A percentile compares a stretch with the other conserved stretches of the same genome.
Evolutionary conservation across 805 yeast species (phyloP).

Genomic region (Dipodascopsis tothii): DNA sequence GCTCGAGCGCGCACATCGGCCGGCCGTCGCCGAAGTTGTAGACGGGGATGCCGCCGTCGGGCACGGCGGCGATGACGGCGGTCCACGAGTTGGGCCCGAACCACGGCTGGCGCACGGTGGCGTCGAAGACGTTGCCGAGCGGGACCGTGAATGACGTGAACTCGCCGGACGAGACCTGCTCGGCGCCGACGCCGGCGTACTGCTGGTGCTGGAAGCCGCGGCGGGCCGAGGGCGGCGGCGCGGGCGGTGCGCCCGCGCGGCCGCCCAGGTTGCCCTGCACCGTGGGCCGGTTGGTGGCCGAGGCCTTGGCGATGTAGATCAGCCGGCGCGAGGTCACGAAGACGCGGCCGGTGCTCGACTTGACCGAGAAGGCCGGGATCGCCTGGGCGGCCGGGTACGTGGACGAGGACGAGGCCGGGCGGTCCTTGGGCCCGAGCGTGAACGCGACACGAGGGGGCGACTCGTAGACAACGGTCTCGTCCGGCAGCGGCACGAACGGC

Average conservation of each 20-base stretch:
- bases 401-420: constrained; percentile 2
- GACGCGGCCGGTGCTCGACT: constrained; percentile 9
- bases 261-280: no score
- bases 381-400: constrained; percentile 1
- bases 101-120: constrained; percentile 26
- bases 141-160: constrained; percentile 24
- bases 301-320: constrained; percentile 8
- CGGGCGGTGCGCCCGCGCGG: no score
- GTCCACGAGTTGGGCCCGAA: constrained; percentile 26
- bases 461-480: constrained; percentile 11
- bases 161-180: no score
- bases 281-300: no score
- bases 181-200: no score
- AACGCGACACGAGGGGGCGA: constrained; percentile 18
- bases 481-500: constrained; percentile 22
- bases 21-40: not conserved
- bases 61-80: constrained; percentile 20
- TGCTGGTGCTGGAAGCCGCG: no score
- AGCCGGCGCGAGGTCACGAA: constrained; percentile 24
- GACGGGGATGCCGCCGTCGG: constrained; percentile 24
- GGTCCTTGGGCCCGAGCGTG: constrained; percentile 5
- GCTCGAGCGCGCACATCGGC: constrained; percentile 13
- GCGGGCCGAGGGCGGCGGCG: not conserved
- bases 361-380: constrained; percentile 7
- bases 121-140: constrained; percentile 17